Base-by-base conservation (phyloP, 169 alveolate genomes). In the Eimeria acervulina region DNA sequence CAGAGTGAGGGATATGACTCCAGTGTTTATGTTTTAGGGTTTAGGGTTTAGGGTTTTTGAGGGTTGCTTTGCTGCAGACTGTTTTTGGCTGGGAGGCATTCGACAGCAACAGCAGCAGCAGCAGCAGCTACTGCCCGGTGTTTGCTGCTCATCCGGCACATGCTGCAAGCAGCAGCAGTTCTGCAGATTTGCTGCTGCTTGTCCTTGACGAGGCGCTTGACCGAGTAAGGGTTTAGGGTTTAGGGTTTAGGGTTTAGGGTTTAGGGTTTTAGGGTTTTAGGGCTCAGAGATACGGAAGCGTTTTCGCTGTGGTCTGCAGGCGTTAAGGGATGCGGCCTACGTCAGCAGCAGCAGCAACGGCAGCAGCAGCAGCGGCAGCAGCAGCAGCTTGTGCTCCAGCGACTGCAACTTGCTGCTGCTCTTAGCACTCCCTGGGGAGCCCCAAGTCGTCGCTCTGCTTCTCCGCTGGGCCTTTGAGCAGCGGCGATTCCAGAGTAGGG, bases 401-500 rank as follows among this genome's bases (percentile, higher is more conserved):
- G 66, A 55, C 26, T 47, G 90, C 90, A 80, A 47, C 70, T 61
- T 80, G 68, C 90, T 80, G 90, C 90, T 80, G 90, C 70, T 80
- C 70, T 47, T 80, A 61, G 59, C 90, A 4, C 90, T 80, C 2
- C 90, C 90, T 23, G 90, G 68, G 40, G 90, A 80, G 90, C 70
- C 90, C 1, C 90, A 80, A 61, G 70, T 80, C 70, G 63, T 80
- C 38, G 3, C 90, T 55, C 63, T 90, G 95, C 78, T 74, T 70
- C 89, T 90, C 19, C 95, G 95, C 23, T 90, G 95, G 95, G 88
- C 95, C 12, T 68, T 90, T 38, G 90, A 74, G 63, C 72, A 80
- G 51, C 90, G 90, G 90, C 66, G 66, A 55, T 55, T 55, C 66
- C 17, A 13, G 66, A 7, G 66, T 55, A 55, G 66, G 66, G 44